These are phyloP conservation scores for Otatea glauca DNA, from an alignment of 176 grass and related monocot genomes.

Conservation along the genomic window DNA sequence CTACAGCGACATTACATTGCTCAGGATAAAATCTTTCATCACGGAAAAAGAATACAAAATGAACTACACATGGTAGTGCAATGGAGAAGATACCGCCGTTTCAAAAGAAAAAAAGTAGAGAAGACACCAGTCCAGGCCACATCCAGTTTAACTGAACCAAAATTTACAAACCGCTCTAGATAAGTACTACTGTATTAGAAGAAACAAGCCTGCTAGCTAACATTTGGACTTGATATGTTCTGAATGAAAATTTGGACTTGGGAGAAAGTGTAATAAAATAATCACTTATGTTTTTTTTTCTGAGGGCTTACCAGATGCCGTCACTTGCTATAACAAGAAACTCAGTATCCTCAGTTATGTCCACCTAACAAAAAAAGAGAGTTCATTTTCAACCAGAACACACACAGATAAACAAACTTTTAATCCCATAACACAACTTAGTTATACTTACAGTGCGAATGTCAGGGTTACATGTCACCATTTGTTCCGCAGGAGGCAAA, in stretches of 20 bases:
- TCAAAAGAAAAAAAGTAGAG: neutral
- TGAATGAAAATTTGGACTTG: neutral
- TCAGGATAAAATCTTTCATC: neutral
- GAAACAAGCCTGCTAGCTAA: slow-evolving; percentile 6
- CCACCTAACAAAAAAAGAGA: slow-evolving; percentile 19
- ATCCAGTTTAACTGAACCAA: slow-evolving; percentile 16
- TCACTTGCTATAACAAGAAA: slow-evolving; percentile 49
- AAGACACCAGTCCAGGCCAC: neutral
- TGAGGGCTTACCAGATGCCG: slow-evolving; percentile 45
- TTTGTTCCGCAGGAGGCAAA: slow-evolving; percentile 3
- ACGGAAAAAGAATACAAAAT: neutral
- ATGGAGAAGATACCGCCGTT: too few relatives aligned
- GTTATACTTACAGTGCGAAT: slow-evolving; percentile 24
- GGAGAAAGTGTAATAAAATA: neutral
- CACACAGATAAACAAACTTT: neutral
- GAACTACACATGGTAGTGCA: neutral
- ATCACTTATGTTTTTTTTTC: neutral
- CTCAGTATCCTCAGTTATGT: slow-evolving; percentile 38
- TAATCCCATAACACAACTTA: neutral
- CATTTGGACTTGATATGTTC: neutral
- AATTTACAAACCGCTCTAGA: neutral
- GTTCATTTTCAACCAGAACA: slow-evolving; percentile 8
- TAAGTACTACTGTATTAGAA: neutral
- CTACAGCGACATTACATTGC: too few relatives aligned
- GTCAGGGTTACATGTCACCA: slow-evolving; percentile 31